phyloP scores from a whole-genome alignment of 2,329 filamentous ascomycete species.

The Seiridium cupressi region DNA sequence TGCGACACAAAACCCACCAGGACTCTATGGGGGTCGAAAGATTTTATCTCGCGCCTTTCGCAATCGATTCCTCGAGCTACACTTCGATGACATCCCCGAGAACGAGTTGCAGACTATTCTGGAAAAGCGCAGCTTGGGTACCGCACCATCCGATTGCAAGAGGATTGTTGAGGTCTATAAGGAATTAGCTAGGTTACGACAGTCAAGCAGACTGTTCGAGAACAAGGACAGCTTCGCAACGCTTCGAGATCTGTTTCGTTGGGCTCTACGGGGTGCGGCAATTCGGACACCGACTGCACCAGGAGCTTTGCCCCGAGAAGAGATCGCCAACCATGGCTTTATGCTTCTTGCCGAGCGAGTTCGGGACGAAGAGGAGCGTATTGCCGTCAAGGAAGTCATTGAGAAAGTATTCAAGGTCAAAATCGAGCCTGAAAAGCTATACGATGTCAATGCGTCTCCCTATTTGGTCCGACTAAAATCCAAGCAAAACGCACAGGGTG shows the following conservation, averaged over 20 bases:
- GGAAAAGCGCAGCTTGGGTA: constrained; percentile 79
- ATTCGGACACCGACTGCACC: constrained; percentile 39
- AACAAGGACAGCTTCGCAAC: constrained; percentile 98
- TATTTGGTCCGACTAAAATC: constrained; percentile 50
- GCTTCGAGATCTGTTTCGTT: constrained; percentile 90
- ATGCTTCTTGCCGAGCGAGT: constrained; percentile 96
- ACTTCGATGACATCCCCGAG: constrained; percentile 97
- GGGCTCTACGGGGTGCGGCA: constrained; percentile 83
- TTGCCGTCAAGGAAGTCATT: constrained; percentile 82
- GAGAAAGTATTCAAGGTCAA: constrained; percentile 86
- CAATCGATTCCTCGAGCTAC: constrained; percentile 93
- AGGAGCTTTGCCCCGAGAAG: constrained; percentile 50
- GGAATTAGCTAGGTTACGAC: constrained; percentile 83
- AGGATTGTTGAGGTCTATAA: constrained; percentile 93
- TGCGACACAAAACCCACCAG: constrained; percentile 94
- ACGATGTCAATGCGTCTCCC: constrained; percentile 58
- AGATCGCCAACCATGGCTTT: constrained; percentile 88
- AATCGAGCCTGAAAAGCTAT: constrained; percentile 73
- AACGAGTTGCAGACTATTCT: constrained; percentile 90
- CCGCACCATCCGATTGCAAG: constrained; percentile 86
- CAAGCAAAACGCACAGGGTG: constrained; percentile 53
- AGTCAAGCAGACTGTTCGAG: constrained; percentile 90
- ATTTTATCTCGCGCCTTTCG: constrained; percentile 90
- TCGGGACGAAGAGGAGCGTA: constrained; percentile 81
- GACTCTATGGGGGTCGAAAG: constrained; percentile 92